Evolutionary conservation across 2,329 filamentous ascomycete genomes (phyloP).

Genomic region (Aspergillus calidoustus): DNA sequence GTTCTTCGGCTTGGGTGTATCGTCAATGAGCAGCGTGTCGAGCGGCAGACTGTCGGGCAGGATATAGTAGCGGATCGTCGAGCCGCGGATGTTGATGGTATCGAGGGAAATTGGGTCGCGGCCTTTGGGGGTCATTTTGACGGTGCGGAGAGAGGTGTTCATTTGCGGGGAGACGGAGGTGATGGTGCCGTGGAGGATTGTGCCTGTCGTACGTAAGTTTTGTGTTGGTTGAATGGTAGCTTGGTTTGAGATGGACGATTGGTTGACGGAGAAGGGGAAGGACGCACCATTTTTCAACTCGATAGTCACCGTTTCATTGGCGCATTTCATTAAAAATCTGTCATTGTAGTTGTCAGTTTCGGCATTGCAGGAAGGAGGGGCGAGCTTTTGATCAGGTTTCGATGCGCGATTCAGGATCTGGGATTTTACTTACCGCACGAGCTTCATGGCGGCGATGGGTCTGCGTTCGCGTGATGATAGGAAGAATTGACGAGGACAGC

Average conservation of each 20-base stretch:
- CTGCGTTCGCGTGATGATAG: not conserved
- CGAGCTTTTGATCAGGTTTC: not conserved
- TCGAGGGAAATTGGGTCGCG: slow-evolving; percentile 88
- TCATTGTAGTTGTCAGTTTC: slow-evolving; percentile 17
- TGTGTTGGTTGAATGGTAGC: slow-evolving; percentile 4
- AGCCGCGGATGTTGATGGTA: slow-evolving; percentile 95
- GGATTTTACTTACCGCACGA: slow-evolving; percentile 76
- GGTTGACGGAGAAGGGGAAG: slow-evolving; percentile 29
- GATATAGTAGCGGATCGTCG: slow-evolving; percentile 95
- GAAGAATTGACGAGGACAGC: not conserved
- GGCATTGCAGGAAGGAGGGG: not conserved
- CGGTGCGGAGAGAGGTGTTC: slow-evolving; percentile 94
- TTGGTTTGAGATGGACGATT: not conserved
- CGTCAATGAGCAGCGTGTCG: slow-evolving; percentile 93
- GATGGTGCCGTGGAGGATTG: slow-evolving; percentile 95
- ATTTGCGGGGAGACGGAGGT: slow-evolving; percentile 96
- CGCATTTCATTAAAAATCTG: slow-evolving; percentile 99
- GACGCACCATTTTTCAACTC: slow-evolving; percentile 95
- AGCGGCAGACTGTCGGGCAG: slow-evolving; percentile 93
- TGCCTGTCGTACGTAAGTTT: slow-evolving; percentile 61
- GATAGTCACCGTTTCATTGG: slow-evolving; percentile 97
- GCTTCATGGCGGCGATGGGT: slow-evolving; percentile 74
- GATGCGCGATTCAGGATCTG: slow-evolving; percentile 15
- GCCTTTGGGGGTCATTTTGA: slow-evolving; percentile 92
- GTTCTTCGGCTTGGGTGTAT: slow-evolving; percentile 98